Percentiles rank a stretch among this genome's conserved stretches.
phyloP scores from a whole-genome alignment of 2,329 filamentous ascomycete species.

The Phialophora tarda region DNA sequence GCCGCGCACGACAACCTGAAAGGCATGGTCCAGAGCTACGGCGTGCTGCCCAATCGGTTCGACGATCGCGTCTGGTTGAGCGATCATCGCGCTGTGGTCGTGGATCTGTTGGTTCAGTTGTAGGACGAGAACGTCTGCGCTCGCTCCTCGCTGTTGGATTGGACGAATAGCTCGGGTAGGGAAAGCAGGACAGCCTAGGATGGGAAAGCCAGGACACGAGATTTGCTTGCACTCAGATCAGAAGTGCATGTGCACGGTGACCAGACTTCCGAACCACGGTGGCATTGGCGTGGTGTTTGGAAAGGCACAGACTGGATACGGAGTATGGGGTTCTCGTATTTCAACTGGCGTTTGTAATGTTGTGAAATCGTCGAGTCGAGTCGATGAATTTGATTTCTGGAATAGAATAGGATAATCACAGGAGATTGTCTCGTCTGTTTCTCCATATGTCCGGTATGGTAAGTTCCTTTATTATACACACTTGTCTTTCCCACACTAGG shows the following conservation, averaged over 20 bases:
- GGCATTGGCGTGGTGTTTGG: background rate
- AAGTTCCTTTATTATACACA: background rate
- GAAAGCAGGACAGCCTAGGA: background rate
- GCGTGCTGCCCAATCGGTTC: slow-evolving; percentile 60
- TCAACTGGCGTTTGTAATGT: too few species aligned
- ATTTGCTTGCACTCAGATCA: background rate
- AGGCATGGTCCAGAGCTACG: slow-evolving; percentile 56
- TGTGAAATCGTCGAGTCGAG: background rate
- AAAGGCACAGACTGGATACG: too few species aligned
- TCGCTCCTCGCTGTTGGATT: background rate
- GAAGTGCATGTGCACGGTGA: background rate
- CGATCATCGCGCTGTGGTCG: slow-evolving; percentile 64
- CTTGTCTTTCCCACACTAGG: background rate
- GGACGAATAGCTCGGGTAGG: background rate
- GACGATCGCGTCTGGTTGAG: slow-evolving; percentile 62
- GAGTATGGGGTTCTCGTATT: too few species aligned
- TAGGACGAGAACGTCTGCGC: background rate
- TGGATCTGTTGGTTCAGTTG: slow-evolving; percentile 46
- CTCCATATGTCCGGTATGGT: background rate
- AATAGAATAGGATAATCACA: background rate
- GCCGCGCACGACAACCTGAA: slow-evolving; percentile 22
- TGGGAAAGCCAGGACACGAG: background rate
- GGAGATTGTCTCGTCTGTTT: background rate
- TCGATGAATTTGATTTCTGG: background rate
- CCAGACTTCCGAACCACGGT: background rate